Conservation (phyloP, 805 yeast species). For the Kluyveromyces dobzhanskii region DNA sequence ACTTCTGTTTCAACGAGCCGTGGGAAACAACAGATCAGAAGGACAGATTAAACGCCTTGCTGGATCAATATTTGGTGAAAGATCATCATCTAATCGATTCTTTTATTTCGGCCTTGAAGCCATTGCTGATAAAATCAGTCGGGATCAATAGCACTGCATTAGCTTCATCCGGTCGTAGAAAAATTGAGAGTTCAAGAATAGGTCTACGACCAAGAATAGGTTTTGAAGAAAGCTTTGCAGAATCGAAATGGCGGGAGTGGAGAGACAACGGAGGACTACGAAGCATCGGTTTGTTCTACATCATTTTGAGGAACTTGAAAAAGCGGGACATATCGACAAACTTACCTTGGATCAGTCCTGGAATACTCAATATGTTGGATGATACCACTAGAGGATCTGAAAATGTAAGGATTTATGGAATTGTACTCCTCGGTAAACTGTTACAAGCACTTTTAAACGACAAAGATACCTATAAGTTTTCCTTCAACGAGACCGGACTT, state of each 20-base stretch:
- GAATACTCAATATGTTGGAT: constrained; percentile 25
- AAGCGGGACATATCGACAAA: constrained; percentile 18
- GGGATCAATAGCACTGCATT: not conserved
- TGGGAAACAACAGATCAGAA: too few relatives aligned
- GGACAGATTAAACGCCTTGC: too few relatives aligned
- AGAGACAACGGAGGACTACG: constrained; percentile 17
- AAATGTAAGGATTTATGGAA: constrained; percentile 21
- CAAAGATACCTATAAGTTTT: constrained; percentile 4
- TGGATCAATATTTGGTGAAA: too few relatives aligned
- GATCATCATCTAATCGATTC: not conserved
- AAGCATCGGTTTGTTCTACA: constrained; percentile 19
- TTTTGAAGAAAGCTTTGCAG: constrained; percentile 11
- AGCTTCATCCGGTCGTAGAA: constrained; percentile 1
- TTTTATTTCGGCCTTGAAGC: constrained; percentile 3
- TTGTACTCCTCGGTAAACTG: constrained; percentile 14
- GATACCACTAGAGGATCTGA: constrained; percentile 19
- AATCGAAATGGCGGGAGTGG: constrained; percentile 17
- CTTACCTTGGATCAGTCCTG: constrained; percentile 29
- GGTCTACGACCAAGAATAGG: constrained; percentile 5
- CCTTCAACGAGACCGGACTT: constrained; percentile 20
- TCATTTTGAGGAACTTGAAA: constrained; percentile 12
- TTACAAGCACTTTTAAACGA: constrained; percentile 11
- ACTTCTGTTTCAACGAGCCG: not conserved
- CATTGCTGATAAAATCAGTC: constrained; percentile 5
- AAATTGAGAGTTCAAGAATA: not conserved